Base-by-base conservation (phyloP, 1,139 yeast genomes). In the Hyphopichia khmerensis region DNA sequence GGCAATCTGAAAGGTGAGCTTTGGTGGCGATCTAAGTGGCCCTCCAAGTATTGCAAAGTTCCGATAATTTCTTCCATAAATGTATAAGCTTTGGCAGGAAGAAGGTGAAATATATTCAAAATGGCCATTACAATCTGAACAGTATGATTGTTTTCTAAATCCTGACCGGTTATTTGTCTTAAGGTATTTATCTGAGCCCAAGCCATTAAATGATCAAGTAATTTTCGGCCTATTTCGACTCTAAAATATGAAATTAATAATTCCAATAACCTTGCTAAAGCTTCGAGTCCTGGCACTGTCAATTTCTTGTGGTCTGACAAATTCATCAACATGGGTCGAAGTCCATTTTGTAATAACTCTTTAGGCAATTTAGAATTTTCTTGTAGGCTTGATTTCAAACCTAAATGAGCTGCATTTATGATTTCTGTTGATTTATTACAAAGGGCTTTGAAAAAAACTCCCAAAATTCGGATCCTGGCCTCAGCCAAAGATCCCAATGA, bases 321-420 rank as follows among this genome's bases (percentile, higher is more conserved):
- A 54, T 93, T 93, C 91, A 91, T 87, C 49, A 95, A 67, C 85
- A 95, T 90, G 1, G 99, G 99, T 44, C 96, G 79, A 47, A 95
- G 72, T 0, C 99, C 99, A 59, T 87, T 89, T 59, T 95, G 99
- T 24, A 95, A 70, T 34, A 93, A 69, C 52, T 95, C 99, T 56
- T 91, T 90, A 1, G 99, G 99, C 40, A 95, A 72, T 51, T 89
- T 89, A 16, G 90, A 84, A 59, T 89, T 89, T 54, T 88, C 95
- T 15, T 91, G 82, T 26, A 95, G 73, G 37, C 93, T 95, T 4
- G 86, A 80, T 48, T 87, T 84, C 48, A 95, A 70, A 1, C 98
- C 99, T 40, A 80, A 78, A 56, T 91, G 93, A 0, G 99, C 96
- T 3, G 98, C 97, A 57, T 88, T 88, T 42, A 95, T 93, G 19